Evolutionary conservation across 441 rosid genomes (phyloP).

Genomic region (Syzygium syzygioides): DNA sequence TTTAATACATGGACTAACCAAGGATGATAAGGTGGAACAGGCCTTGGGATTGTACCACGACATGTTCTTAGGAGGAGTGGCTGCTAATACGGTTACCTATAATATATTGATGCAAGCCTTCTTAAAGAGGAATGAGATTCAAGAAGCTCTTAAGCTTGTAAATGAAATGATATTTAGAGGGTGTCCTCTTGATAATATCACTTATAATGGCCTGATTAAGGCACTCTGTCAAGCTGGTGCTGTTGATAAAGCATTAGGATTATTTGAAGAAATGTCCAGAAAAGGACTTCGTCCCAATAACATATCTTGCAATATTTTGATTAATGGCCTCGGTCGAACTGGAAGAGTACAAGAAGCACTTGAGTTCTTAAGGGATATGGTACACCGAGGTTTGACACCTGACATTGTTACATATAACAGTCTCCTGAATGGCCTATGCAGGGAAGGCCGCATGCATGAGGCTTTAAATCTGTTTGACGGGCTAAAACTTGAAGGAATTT

Average conservation of each 20-base stretch:
- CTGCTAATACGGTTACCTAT: constrained; percentile 79
- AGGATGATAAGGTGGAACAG: constrained; percentile 39
- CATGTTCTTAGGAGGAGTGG: constrained; percentile 72
- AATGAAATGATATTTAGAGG: constrained; percentile 81
- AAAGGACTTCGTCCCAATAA: constrained; percentile 47
- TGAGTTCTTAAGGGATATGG: constrained; percentile 64
- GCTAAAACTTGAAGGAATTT: constrained; percentile 58
- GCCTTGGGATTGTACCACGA: constrained; percentile 54
- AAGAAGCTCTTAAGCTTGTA: constrained; percentile 70
- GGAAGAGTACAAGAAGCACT: constrained; percentile 59
- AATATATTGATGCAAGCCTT: constrained; percentile 59
- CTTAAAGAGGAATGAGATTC: constrained; percentile 48
- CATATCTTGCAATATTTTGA: constrained; percentile 69
- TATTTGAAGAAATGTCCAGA: constrained; percentile 69
- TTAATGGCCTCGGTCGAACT: constrained; percentile 50
- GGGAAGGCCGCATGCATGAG: constrained; percentile 43
- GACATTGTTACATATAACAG: constrained; percentile 77
- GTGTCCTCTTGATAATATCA: constrained; percentile 55
- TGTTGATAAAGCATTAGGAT: constrained; percentile 47
- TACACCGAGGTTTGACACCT: constrained; percentile 57
- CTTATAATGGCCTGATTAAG: constrained; percentile 70
- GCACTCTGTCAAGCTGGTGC: constrained; percentile 60
- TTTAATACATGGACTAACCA: constrained; percentile 65
- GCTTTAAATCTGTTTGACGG: constrained; percentile 58
- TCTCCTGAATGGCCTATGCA: constrained; percentile 75